Evolutionary conservation across 148 eudicot species (phyloP).

Genomic region (Fagopyrum homotropicum): DNA sequence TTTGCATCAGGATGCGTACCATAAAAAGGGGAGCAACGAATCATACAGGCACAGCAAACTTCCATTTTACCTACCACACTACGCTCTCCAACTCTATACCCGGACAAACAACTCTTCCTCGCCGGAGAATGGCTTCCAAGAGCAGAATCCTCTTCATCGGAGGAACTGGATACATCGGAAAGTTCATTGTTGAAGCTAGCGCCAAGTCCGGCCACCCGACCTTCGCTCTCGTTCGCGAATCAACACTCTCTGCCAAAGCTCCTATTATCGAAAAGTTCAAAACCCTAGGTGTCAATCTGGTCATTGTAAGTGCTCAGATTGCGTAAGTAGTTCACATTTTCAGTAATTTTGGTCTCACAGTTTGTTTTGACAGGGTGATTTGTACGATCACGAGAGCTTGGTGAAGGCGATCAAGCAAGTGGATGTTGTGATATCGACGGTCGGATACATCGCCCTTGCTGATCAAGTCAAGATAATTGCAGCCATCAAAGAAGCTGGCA

Average conservation of each 20-base stretch:
- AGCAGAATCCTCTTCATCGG: conserved; percentile 61
- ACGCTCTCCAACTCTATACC: neutral
- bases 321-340: neutral
- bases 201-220: conserved; percentile 52
- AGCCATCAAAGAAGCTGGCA: conserved; percentile 74
- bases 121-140: conserved; percentile 34
- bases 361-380: conserved; percentile 31
- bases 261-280: conserved; percentile 41
- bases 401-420: conserved; percentile 68
- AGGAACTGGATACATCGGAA: conserved; percentile 68
- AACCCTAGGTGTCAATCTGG: conserved; percentile 36
- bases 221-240: conserved; percentile 41
- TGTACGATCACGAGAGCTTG: conserved; percentile 52
- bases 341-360: neutral
- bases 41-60: neutral
- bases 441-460: conserved; percentile 31
- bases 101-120: neutral
- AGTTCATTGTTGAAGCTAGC: conserved; percentile 53
- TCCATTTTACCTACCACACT: neutral
- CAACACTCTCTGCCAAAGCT: conserved; percentile 40
- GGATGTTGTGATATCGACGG: conserved; percentile 64
- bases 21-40: neutral
- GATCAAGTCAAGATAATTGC: conserved; percentile 64
- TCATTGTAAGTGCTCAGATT: conserved; percentile 26
- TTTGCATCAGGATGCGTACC: neutral